Evolutionary conservation across 1,139 yeast genomes (phyloP), one percentile per base, ranked within the genome.

Genomic region (Magnusiomyces fungicola): DNA sequence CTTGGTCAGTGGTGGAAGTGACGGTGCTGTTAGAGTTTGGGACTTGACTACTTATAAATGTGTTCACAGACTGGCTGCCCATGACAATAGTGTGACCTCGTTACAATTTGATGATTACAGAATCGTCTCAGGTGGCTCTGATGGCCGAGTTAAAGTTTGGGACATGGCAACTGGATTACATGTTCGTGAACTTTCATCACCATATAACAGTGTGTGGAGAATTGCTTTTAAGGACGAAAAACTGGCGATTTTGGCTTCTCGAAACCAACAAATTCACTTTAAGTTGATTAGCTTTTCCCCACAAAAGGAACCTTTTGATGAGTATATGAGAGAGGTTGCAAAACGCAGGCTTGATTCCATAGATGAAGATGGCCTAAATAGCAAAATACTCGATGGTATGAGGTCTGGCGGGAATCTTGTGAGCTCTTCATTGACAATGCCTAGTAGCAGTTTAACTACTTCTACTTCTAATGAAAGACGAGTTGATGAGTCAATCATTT

Each of bases 1-100:
- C 36, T 94, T 92, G 44, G 88, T 90, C 16, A 82, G 94, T 62
- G 97, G 97, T 3, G 92, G 96, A 2, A 95, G 92, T 57, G 97
- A 92, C 67, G 80, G 94, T 50, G 75, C 84, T 48, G 81, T 90
- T 49, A 85, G 95, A 60, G 87, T 92, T 6, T 92, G 98, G 97
- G 97, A 92, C 66, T 71, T 92, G 56, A 90, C 85, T 61, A 79
- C 80, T 58, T 95, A 94, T 44, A 82, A 81, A 60, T 89, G 97
- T 65, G 76, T 85, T 66, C 95, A 86, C 63, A 84, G 97, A 1
- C 84, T 90, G 65, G 88, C 87, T n/a, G 85, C 85, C 2, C 86
- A 83, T 61, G 76, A 76, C 54, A 77, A 87, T 38, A 81, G 95
- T 33, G 90, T 90, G 12, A 83, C 90, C 18, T 85, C 96, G 63